Percentiles rank a stretch among this genome's conserved stretches.
phyloP scores from a whole-genome alignment of 148 eudicot species.

The Camellia sinensis region DNA sequence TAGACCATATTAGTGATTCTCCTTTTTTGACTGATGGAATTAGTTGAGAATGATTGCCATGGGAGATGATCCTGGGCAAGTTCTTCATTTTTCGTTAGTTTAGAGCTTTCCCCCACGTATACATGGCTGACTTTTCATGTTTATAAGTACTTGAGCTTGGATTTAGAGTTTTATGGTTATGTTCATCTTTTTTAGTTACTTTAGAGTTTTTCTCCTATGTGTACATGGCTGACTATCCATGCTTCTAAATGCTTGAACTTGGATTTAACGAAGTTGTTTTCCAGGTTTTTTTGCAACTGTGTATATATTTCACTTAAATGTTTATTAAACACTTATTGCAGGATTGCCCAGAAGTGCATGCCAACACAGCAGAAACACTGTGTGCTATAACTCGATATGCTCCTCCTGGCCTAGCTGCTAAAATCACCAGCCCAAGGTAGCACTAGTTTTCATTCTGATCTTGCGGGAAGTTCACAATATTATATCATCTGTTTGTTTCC shows the following conservation, averaged over 20 bases:
- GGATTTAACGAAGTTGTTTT: neutral
- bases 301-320: neutral
- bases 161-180: no score
- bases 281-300: constrained; percentile 1
- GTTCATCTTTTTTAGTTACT: neutral
- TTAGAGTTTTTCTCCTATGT: neutral
- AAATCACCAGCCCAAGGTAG: constrained; percentile 88
- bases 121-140: neutral
- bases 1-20: neutral
- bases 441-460: constrained; percentile 7
- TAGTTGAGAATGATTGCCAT: neutral
- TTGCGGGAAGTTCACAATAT: neutral
- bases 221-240: neutral
- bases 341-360: constrained; percentile 99
- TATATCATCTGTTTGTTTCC: neutral
- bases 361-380: constrained; percentile 89
- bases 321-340: constrained; percentile 26
- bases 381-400: constrained; percentile 87
- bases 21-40: neutral
- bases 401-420: constrained; percentile 77
- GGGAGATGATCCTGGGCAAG: neutral
- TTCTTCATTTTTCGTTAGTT: neutral
- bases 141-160: neutral
- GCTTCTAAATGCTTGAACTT: neutral
- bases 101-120: neutral